Base-by-base conservation (phyloP, 768 basidiomycete species). In the Obba rivulosa region DNA sequence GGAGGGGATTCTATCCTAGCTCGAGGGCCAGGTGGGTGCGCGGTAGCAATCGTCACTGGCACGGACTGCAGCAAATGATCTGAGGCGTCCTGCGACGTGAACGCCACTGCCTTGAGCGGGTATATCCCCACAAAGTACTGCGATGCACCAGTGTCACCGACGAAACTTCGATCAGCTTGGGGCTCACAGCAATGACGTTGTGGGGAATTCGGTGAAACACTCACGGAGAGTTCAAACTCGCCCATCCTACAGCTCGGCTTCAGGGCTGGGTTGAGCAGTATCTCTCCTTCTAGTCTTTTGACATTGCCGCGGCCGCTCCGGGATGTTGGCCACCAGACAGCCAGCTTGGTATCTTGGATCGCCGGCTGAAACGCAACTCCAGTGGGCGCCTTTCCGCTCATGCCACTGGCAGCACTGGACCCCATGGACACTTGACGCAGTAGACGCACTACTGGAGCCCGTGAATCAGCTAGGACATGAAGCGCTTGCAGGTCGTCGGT, bases 401-500 rank as follows among this genome's bases (percentile, higher is more conserved):
- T 25, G 25, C 34, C 25, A 34, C 36, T 23, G 40, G 45, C 39
- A 35, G 43, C 41, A 11, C 25, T 17, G n/a, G 41, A 42, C 17
- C 53, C 42, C 16, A 38, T 34, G 34, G 37, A 37, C 35, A 50
- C 47, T 36, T 48, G 47, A 41, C 50, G 54, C 22, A 56, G 41
- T 34, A 61, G 48, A 20, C 51, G 57, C 28, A 59, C 52, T 14
- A 45, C 45, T 13, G 40, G 48, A 5, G 53, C 46, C 22, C 51
- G 47, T 38, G 57, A 51, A 18, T 54, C 43, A 31, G 57, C 53
- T 24, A 59, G 52, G 8, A 57, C 47, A 40, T 56, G 54, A 17
- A 62, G 52, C 16, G 54, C 60, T 20, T 62, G 56, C 11, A 41
- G 48, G 49, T 62, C 60, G 17, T 43, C 25, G 4, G 53, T 53